These are phyloP conservation scores for Solanum sitiens DNA, from an alignment of 257 asterid species.

Conservation along the genomic window DNA sequence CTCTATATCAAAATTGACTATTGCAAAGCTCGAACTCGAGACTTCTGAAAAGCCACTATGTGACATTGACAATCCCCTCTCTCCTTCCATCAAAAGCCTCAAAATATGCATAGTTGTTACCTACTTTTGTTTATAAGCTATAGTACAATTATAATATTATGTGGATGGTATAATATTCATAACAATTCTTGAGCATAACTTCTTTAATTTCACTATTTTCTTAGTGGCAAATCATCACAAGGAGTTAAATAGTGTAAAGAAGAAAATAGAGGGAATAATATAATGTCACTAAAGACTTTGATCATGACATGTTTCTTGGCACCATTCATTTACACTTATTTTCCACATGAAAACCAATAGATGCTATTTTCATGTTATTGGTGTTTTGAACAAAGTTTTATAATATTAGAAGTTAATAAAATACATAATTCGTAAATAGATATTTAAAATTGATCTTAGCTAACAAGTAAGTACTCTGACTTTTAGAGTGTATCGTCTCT, in stretches of 20 bases:
- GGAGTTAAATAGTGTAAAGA: not conserved
- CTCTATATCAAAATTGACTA: not conserved
- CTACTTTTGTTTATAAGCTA: not conserved
- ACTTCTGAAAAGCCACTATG: not conserved
- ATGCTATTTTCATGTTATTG: not conserved
- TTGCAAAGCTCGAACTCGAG: not conserved
- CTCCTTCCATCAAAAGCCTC: not conserved
- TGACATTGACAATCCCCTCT: not conserved
- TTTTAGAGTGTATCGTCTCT: not conserved
- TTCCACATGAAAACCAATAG: not conserved
- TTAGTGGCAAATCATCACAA: not conserved
- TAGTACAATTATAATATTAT: not conserved
- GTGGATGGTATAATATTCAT: not conserved
- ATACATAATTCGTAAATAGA: not conserved
- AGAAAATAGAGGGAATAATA: not conserved
- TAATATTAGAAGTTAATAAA: not conserved
- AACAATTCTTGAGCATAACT: not conserved
- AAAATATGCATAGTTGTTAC: not conserved
- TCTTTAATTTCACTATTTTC: not conserved
- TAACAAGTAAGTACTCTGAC: not conserved
- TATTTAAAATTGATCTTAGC: not conserved
- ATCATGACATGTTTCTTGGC: not conserved
- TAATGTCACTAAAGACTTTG: not conserved
- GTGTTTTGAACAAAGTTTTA: not conserved
- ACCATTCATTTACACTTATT: not conserved